Conservation (phyloP, 2,329 filamentous ascomycete genomes). For the Davidsoniella eucalypti region DNA sequence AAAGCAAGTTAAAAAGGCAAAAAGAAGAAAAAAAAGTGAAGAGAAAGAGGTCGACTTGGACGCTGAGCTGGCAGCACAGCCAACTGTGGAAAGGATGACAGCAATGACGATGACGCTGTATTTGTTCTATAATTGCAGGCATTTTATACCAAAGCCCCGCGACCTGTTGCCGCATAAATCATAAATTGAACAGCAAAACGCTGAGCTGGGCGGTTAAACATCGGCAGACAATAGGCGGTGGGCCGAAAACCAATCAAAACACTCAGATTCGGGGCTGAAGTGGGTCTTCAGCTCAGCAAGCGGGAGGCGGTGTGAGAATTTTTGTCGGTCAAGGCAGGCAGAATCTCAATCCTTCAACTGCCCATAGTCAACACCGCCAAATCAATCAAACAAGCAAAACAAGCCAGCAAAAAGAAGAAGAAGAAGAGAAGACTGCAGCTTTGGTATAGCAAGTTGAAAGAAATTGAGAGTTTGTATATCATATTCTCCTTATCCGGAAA, state of each 20-base stretch:
- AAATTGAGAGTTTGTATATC: no score
- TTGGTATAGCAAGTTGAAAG: no score
- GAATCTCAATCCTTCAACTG: constrained; percentile 18
- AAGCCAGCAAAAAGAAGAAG: no score
- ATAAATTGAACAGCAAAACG: background rate
- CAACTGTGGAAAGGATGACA: background rate
- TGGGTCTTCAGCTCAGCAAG: constrained; percentile 1
- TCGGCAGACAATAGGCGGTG: constrained; percentile 10
- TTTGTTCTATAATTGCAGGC: background rate
- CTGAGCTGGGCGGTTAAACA: constrained; percentile 7
- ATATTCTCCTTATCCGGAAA: no score
- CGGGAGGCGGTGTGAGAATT: constrained; percentile 25
- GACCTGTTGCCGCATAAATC: background rate
- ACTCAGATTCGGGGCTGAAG: background rate
- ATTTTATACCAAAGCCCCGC: constrained; percentile 4
- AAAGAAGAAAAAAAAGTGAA: no score
- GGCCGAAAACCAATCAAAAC: constrained; percentile 4
- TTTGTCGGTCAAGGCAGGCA: constrained; percentile 26
- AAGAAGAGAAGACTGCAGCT: no score
- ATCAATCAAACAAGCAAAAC: background rate
- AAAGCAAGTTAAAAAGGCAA: no score
- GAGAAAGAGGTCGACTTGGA: no score
- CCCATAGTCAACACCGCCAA: background rate
- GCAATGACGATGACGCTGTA: constrained; percentile 2
- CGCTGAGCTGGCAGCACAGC: constrained; percentile 8